phyloP scores from a whole-genome alignment of 305 asterid species.

The Solanum hybrid region DNA sequence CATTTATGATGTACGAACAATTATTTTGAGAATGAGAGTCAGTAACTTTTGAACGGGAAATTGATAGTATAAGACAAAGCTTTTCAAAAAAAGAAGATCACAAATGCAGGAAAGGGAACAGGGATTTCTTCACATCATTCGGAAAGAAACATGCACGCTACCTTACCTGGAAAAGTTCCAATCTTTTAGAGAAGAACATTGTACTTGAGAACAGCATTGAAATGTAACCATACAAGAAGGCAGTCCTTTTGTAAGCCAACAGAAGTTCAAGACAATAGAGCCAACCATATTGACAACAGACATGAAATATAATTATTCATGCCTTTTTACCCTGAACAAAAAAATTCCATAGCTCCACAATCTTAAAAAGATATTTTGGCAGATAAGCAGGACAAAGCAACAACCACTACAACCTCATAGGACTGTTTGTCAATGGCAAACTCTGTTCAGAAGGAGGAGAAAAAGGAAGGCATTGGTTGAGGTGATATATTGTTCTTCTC shows the following conservation, averaged over 20 bases:
- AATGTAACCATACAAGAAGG: neutral
- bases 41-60: neutral
- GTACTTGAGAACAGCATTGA: neutral
- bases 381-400: neutral
- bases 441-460: neutral
- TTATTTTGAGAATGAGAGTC: neutral
- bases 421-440: neutral
- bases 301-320: neutral
- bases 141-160: neutral
- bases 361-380: neutral
- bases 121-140: neutral
- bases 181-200: neutral
- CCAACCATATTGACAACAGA: neutral
- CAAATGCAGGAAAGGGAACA: neutral
- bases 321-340: neutral
- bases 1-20: conserved; percentile 12
- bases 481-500: neutral
- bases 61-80: neutral
- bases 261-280: neutral
- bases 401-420: neutral
- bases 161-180: neutral
- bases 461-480: neutral
- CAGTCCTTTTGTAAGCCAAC: neutral
- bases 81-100: neutral
- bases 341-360: neutral